Evolutionary conservation across 495 filamentous ascomycete species (phyloP).

Genomic region (Choiromyces venosus): DNA sequence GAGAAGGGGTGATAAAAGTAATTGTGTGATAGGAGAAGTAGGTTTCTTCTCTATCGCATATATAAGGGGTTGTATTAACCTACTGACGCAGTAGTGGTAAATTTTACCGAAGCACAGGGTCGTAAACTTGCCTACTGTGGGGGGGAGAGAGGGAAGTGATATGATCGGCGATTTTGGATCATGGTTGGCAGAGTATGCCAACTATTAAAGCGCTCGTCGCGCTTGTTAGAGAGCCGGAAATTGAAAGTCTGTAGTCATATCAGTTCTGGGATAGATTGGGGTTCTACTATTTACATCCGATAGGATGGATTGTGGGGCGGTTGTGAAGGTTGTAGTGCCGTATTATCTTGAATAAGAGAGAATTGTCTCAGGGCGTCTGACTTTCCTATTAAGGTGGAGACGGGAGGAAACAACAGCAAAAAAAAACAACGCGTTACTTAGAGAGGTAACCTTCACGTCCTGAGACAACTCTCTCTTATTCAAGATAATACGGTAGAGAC

Average conservation of each 20-base stretch:
- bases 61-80: background rate
- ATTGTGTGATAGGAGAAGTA: background rate
- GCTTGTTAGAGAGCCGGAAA: background rate
- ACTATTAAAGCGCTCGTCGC: background rate
- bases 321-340: background rate
- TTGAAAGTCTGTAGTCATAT: background rate
- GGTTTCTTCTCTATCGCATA: background rate
- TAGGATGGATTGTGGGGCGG: background rate
- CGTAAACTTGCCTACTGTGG: background rate
- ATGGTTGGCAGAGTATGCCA: too few species aligned
- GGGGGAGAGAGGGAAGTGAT: too few species aligned
- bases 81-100: background rate
- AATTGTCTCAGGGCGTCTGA: too few species aligned
- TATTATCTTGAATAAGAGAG: too few species aligned
- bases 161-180: too few species aligned
- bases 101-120: background rate
- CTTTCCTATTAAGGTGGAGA: too few species aligned
- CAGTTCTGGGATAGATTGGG: background rate
- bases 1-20: background rate
- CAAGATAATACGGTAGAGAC: too few species aligned
- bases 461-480: too few species aligned
- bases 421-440: too few species aligned
- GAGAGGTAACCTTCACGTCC: too few species aligned
- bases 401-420: too few species aligned
- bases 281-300: background rate